phyloP scores from a whole-genome alignment of 73 alveolate species.

The Paramecium sonneborni region DNA sequence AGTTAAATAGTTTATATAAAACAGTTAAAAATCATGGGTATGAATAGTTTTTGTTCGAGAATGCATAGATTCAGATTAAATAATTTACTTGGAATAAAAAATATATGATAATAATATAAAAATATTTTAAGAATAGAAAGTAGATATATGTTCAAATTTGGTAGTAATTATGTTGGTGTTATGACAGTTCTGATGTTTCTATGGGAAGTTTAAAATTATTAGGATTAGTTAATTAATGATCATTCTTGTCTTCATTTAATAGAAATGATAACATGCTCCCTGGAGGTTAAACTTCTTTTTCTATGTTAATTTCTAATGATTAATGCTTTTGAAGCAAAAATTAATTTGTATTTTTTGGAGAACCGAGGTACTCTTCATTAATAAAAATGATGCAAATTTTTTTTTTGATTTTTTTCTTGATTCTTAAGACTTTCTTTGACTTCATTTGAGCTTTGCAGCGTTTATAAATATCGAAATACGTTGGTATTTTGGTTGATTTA shows the following conservation, averaged over 20 bases:
- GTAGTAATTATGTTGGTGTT: not conserved
- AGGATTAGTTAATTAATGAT: not conserved
- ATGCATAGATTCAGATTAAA: not conserved
- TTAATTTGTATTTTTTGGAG: slow-evolving; percentile 34
- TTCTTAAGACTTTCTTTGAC: not conserved
- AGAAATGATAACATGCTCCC: slow-evolving; percentile 6
- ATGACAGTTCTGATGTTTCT: not conserved
- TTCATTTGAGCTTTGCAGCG: not conserved
- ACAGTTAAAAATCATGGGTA: not conserved
- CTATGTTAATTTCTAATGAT: not conserved
- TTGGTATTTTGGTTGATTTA: not conserved
- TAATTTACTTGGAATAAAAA: not conserved
- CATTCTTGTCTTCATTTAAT: not conserved
- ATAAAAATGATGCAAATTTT: slow-evolving; percentile 4
- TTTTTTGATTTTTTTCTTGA: slow-evolving; percentile 28
- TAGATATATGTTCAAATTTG: not conserved
- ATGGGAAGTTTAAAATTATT: not conserved
- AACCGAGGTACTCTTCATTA: not conserved
- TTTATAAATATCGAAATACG: not conserved
- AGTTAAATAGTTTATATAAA: not conserved
- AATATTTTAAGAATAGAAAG: not conserved
- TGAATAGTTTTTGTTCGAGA: not conserved
- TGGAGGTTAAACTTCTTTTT: not conserved
- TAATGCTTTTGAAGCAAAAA: slow-evolving; percentile 2
- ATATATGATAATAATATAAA: not conserved